Evolutionary conservation across 1,139 yeast genomes (phyloP), one percentile per base, ranked within the genome.

Genomic region (Blastobotrys apis): DNA sequence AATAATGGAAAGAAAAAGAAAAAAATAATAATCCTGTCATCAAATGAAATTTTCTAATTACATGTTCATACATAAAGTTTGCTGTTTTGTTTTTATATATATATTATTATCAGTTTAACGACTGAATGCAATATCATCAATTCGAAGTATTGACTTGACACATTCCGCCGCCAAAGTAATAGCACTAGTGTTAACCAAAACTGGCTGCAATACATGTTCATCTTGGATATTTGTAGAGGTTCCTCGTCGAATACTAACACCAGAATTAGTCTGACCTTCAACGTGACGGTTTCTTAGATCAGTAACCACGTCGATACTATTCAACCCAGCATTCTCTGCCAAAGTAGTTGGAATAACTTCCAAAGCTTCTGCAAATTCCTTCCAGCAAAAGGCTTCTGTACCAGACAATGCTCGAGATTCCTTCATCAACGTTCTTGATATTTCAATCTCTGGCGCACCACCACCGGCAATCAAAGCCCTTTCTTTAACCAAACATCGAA

Each of bases 401-500:
- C 99, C 98, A 17, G 87, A 77, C 53, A 86, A 72, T 38, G 79
- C 71, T 51, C 83, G 77, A 17, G 96, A 75, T 66, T 90, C 97
- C 58, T 80, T 81, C 65, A 78, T 73, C 56, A 92, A 70, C 21
- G 80, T 78, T 58, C 95, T 80, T 4, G 97, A 82, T 13, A 90
- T 84, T 70, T 92, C 98, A 56, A 92, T 80, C 69, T 92, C 99
- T 39, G 98, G 96, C 4, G 98, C 97, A 56, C 98, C 98, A 54
- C 99, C 98, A 58, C 99, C 99, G 12, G 97, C 97, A 68, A 92
- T 87, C 60, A 92, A 73, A 2, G 96, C 97, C 63, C 80, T 84
- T 67, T 88, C 92, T 65, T 92, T 90, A 33, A 94, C 97, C 47
- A 92, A 73, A 71, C 98, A 92, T 65, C 97, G 81, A 47, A 94